These are phyloP conservation scores for Exophiala sideris DNA, from an alignment of 2,329 filamentous ascomycete species.

Conservation along the genomic window DNA sequence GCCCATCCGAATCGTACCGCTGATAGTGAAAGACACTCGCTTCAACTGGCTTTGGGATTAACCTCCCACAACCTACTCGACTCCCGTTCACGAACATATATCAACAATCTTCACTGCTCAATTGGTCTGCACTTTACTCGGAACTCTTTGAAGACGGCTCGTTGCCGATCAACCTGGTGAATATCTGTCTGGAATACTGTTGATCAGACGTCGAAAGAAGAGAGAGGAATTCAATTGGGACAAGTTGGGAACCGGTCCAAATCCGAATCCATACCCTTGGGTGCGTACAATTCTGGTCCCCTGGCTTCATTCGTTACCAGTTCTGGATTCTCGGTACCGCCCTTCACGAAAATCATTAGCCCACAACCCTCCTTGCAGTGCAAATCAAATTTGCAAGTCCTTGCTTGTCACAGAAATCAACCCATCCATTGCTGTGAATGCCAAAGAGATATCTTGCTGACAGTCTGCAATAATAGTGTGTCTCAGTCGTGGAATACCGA, in stretches of 20 bases:
- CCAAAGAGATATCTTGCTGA: constrained; percentile 16
- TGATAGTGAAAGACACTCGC: background rate
- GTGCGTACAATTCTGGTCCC: constrained; percentile 8
- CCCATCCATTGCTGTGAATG: constrained; percentile 5
- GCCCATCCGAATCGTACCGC: background rate
- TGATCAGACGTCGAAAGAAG: background rate
- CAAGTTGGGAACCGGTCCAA: constrained; percentile 1
- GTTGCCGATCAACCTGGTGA: background rate
- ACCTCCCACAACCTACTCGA: background rate
- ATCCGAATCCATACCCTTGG: constrained; percentile 14
- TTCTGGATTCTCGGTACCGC: constrained; percentile 1
- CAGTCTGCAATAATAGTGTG: constrained; percentile 7
- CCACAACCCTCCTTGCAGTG: constrained; percentile 19
- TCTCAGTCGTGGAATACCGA: background rate
- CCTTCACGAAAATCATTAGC: constrained; percentile 1
- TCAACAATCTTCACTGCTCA: background rate
- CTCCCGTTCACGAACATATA: background rate
- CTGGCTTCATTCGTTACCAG: constrained; percentile 10
- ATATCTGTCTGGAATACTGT: background rate
- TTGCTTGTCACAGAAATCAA: constrained; percentile 14
- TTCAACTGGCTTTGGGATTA: background rate
- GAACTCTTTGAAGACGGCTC: background rate
- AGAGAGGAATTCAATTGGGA: background rate
- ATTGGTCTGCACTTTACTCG: background rate
- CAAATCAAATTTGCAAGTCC: constrained; percentile 8